Percentiles rank a stretch among this genome's conserved stretches.
Evolutionary conservation across 2,329 filamentous ascomycete species (phyloP).

Genomic region (Nemania bipapillata): DNA sequence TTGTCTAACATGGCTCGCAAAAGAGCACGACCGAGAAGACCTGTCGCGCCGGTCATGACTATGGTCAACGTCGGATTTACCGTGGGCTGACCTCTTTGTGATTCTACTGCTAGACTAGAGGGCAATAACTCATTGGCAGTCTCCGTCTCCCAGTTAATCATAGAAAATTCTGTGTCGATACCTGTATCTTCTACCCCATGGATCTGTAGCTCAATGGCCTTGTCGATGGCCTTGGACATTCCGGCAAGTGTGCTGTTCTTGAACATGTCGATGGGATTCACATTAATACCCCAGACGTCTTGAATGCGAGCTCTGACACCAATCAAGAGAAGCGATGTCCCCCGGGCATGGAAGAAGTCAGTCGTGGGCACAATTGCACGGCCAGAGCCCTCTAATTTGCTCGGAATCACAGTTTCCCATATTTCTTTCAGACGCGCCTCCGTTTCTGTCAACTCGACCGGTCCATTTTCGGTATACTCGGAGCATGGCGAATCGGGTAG

Average conservation of each 20-base stretch:
- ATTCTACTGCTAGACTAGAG: no score
- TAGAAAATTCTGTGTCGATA: no score
- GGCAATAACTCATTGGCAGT: no score
- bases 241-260: background rate
- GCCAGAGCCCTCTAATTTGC: no score
- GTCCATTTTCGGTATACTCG: background rate
- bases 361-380: background rate
- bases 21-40: constrained; percentile 56
- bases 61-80: no score
- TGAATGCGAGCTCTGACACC: background rate
- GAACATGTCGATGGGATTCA: background rate
- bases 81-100: no score
- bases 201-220: no score
- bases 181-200: no score
- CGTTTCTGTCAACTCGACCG: background rate
- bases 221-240: no score
- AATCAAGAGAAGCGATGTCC: background rate
- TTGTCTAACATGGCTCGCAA: constrained; percentile 52
- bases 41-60: constrained; percentile 56
- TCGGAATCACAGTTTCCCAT: no score
- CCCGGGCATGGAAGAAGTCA: constrained; percentile 15
- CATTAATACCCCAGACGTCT: no score
- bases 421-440: background rate
- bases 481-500: background rate
- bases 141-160: no score